Conservation (phyloP, 2,329 filamentous ascomycete species). For the Ophiostoma populinum region DNA sequence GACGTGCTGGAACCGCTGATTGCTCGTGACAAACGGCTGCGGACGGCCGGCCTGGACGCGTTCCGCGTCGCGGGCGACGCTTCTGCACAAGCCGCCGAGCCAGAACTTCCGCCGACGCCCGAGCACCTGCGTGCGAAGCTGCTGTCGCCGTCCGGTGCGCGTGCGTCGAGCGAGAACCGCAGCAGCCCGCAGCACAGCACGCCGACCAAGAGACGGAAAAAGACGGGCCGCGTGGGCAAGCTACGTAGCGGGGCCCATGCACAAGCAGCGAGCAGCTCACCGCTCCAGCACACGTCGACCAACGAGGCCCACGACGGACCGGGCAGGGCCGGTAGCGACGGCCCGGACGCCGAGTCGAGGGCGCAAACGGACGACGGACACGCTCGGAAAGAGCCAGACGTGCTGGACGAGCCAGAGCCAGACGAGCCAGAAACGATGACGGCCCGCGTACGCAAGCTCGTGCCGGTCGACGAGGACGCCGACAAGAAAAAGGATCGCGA, state of each 20-base stretch:
- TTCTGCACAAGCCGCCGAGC: conserved; percentile 33
- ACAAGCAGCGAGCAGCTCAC: conserved; percentile 28
- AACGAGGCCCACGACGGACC: conserved; percentile 12
- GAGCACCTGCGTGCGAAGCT: conserved; percentile 34
- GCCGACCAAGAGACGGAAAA: conserved; percentile 29
- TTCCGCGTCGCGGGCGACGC: conserved; percentile 17
- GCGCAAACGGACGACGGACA: too few relatives aligned
- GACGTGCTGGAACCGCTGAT: conserved; percentile 26
- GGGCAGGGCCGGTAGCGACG: background rate
- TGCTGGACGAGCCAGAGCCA: too few relatives aligned
- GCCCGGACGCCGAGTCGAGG: too few relatives aligned
- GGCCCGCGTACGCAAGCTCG: conserved; percentile 24
- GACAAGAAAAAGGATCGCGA: conserved; percentile 36
- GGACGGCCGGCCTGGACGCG: conserved; percentile 18
- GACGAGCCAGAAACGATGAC: too few relatives aligned
- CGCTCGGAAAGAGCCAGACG: too few relatives aligned
- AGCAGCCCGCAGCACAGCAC: conserved; percentile 24
- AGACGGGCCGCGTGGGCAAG: conserved; percentile 17
- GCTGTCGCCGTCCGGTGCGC: conserved; percentile 36
- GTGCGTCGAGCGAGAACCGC: too few relatives aligned
- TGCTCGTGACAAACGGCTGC: conserved; percentile 18
- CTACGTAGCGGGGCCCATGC: background rate
- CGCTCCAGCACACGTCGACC: conserved; percentile 31
- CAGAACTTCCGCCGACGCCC: conserved; percentile 44
- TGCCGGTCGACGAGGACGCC: conserved; percentile 23